Conservation (phyloP, 306 rosid genomes). For the Cicer cuneatum region DNA sequence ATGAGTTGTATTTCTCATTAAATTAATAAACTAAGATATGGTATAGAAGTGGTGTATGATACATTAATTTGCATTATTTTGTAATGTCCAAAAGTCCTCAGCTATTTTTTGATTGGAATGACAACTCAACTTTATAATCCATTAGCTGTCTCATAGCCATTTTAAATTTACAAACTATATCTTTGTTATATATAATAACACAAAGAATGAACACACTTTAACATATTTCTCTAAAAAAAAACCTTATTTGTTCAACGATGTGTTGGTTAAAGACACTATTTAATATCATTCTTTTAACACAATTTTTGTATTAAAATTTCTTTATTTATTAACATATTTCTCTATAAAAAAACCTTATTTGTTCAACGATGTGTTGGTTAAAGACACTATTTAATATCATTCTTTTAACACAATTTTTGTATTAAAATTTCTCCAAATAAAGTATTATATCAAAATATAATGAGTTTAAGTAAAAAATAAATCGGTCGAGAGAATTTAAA, state of each 20-base stretch:
- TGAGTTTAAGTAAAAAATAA: no score
- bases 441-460: no score
- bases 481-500: no score
- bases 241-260: neutral
- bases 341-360: no score
- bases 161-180: neutral
- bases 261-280: slow-evolving; percentile 15
- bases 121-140: slow-evolving; percentile 1
- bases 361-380: slow-evolving; percentile 7
- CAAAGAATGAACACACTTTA: slow-evolving; percentile 2
- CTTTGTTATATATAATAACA: neutral
- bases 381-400: slow-evolving; percentile 4
- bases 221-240: no score
- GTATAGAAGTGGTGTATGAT: neutral
- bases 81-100: neutral
- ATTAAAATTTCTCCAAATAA: neutral
- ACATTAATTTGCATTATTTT: slow-evolving; percentile 12
- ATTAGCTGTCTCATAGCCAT: slow-evolving; percentile 22
- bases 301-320: neutral
- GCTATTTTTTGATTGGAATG: neutral
- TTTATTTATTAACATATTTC: neutral
- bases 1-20: slow-evolving; percentile 24
- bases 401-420: neutral
- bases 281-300: neutral
- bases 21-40: neutral